These are phyloP conservation scores for Tuber borchii DNA, from an alignment of 495 filamentous ascomycete species.

Conservation along the genomic window DNA sequence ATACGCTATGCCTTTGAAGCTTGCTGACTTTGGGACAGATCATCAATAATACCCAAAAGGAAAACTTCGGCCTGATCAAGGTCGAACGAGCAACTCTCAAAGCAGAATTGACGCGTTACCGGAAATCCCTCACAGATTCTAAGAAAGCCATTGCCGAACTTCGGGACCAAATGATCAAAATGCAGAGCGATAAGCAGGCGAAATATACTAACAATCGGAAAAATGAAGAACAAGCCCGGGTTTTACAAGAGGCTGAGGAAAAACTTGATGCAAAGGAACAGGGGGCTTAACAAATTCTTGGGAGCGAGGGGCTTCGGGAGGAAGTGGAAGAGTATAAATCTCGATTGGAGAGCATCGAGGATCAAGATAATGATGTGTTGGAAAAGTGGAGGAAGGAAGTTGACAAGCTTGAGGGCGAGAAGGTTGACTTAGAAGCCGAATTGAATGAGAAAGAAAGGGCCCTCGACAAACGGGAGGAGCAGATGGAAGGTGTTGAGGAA, in stretches of 20 bases:
- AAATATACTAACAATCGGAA: slow-evolving; percentile 49
- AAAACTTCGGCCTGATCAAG: slow-evolving; percentile 78
- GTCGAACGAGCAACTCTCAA: slow-evolving; percentile 81
- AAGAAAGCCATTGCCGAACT: slow-evolving; percentile 75
- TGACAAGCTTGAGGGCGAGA: slow-evolving; percentile 53
- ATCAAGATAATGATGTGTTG: slow-evolving; percentile 61
- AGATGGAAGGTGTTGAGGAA: slow-evolving; percentile 51
- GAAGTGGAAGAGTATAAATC: slow-evolving; percentile 64
- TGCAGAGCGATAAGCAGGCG: slow-evolving; percentile 57
- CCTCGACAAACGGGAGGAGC: slow-evolving; percentile 56
- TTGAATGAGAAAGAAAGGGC: slow-evolving; percentile 56
- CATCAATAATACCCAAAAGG: slow-evolving; percentile 92
- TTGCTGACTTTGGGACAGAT: slow-evolving; percentile 45
- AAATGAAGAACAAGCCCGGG: slow-evolving; percentile 46
- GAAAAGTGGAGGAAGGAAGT: slow-evolving; percentile 55
- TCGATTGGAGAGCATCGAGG: slow-evolving; percentile 56
- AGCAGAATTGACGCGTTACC: slow-evolving; percentile 72
- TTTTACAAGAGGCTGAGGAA: slow-evolving; percentile 49
- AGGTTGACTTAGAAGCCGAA: slow-evolving; percentile 58
- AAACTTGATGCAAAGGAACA: slow-evolving; percentile 50
- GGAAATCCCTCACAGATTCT: slow-evolving; percentile 67
- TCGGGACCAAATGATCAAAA: slow-evolving; percentile 64
- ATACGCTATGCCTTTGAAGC: background rate
- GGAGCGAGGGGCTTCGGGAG: slow-evolving; percentile 56
- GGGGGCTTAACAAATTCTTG: slow-evolving; percentile 38